These are phyloP conservation scores for Juncus effusus DNA, from an alignment of 176 grass and related monocot species.

Conservation along the genomic window DNA sequence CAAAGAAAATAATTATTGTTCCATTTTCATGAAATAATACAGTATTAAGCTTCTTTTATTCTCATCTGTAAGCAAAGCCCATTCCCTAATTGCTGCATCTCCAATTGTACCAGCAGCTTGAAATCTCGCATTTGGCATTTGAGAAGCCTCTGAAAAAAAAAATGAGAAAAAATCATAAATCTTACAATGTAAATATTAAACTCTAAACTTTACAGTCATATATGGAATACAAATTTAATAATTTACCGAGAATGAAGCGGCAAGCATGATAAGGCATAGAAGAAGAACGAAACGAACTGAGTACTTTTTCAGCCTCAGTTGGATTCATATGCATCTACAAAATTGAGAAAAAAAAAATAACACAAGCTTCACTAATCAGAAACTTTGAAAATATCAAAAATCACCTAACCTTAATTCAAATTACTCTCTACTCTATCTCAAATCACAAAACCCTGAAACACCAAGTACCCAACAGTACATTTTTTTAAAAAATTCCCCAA, in stretches of 20 bases:
- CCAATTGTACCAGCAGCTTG: conserved; percentile 94
- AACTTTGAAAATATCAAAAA: background rate
- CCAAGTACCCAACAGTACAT: background rate
- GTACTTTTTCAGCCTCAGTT: conserved; percentile 75
- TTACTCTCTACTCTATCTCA: background rate
- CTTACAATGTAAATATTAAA: background rate
- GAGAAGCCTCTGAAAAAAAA: conserved; percentile 65
- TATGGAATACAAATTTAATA: conserved; percentile 13
- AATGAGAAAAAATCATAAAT: background rate
- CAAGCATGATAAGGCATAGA: conserved; percentile 87
- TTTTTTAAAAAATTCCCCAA: background rate
- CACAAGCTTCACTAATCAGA: background rate
- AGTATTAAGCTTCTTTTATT: conserved; percentile 84
- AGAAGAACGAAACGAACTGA: conserved; percentile 62
- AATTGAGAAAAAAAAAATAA: conserved; percentile 15
- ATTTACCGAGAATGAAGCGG: conserved; percentile 90
- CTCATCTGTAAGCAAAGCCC: conserved; percentile 86
- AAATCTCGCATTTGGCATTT: conserved; percentile 82
- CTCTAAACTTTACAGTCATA: conserved; percentile 2
- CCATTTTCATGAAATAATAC: conserved; percentile 31
- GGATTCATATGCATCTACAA: conserved; percentile 89
- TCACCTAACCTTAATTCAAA: too few relatives aligned
- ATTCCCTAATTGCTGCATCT: conserved; percentile 95
- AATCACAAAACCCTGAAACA: background rate
- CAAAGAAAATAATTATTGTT: background rate